These are phyloP conservation scores for Proliferodiscus dingleyae DNA, from an alignment of 2,329 filamentous ascomycete species.

Conservation along the genomic window DNA sequence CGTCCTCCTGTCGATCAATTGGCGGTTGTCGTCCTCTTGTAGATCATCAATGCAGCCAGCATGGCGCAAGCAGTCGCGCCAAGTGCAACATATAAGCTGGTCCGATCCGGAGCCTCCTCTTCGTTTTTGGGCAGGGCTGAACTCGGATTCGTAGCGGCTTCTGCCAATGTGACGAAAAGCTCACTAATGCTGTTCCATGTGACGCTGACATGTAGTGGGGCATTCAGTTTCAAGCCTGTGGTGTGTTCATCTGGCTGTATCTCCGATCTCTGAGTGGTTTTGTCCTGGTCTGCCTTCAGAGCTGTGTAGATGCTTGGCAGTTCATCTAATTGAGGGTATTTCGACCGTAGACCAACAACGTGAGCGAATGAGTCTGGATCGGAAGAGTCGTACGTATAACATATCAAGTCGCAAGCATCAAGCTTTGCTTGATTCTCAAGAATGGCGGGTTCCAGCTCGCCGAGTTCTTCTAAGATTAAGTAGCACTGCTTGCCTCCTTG, in stretches of 20 bases:
- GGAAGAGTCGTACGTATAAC: conserved; percentile 94
- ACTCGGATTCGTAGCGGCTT: conserved; percentile 85
- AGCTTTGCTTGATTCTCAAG: conserved; percentile 87
- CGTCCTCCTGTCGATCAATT: conserved; percentile 15
- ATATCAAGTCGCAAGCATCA: conserved; percentile 88
- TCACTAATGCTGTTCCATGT: conserved; percentile 93
- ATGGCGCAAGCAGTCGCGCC: conserved; percentile 65
- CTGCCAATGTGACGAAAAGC: conserved; percentile 85
- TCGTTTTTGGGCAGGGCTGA: conserved; percentile 85
- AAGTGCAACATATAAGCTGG: conserved; percentile 78
- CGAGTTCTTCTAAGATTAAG: conserved; percentile 89
- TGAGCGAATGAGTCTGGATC: conserved; percentile 95
- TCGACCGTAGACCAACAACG: conserved; percentile 73
- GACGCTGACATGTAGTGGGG: conserved; percentile 89
- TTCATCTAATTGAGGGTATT: conserved; percentile 79
- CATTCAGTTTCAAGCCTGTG: conserved; percentile 75
- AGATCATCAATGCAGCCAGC: conserved; percentile 61
- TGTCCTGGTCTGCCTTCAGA: conserved; percentile 91
- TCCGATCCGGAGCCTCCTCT: conserved; percentile 78
- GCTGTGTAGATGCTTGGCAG: conserved; percentile 89
- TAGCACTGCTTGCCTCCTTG: conserved; percentile 97
- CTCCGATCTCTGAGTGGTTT: conserved; percentile 91
- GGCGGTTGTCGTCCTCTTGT: conserved; percentile 38
- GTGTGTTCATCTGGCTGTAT: conserved; percentile 91
- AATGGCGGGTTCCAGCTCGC: conserved; percentile 90